Conservation (phyloP, 768 basidiomycete genomes). For the Asterophora parasitica region DNA sequence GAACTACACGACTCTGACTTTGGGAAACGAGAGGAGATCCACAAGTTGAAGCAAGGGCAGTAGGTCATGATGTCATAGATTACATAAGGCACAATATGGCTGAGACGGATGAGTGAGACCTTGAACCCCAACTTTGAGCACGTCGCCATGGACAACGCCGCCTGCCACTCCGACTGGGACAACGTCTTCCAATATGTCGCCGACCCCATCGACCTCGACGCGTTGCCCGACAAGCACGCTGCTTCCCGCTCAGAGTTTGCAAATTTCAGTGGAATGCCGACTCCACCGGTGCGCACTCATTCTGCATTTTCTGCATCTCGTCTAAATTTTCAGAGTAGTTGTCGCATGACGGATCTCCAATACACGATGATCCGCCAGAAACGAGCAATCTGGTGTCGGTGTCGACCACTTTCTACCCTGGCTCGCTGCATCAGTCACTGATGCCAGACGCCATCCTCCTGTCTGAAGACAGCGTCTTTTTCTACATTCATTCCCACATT, state of each 20-base stretch:
- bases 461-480: conserved; percentile 76
- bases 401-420: conserved; percentile 79
- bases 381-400: conserved; percentile 57
- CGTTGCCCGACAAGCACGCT: conserved; percentile 32
- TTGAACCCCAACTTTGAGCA: conserved; percentile 7
- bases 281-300: conserved; percentile 51
- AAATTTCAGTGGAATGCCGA: conserved; percentile 37
- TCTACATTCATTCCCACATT: conserved; percentile 67
- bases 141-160: conserved; percentile 31
- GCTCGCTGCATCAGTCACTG: conserved; percentile 50
- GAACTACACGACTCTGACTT: conserved; percentile 87
- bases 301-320: background rate
- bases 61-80: conserved; percentile 13
- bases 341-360: conserved; percentile 42
- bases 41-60: conserved; percentile 54
- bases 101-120: background rate
- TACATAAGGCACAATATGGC: conserved; percentile 7
- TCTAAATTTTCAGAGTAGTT: conserved; percentile 27
- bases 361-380: conserved; percentile 30
- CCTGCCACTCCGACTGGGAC: conserved; percentile 42
- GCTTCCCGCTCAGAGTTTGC: conserved; percentile 18
- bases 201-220: conserved; percentile 37
- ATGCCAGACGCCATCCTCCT: conserved; percentile 62
- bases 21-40: conserved; percentile 82
- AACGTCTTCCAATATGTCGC: conserved; percentile 59